A percentile compares a stretch with the other conserved stretches of the same genome.
These are phyloP conservation scores for Pythium chondricola DNA, from an alignment of 352 stramenopile genomes.

Conservation along the genomic window DNA sequence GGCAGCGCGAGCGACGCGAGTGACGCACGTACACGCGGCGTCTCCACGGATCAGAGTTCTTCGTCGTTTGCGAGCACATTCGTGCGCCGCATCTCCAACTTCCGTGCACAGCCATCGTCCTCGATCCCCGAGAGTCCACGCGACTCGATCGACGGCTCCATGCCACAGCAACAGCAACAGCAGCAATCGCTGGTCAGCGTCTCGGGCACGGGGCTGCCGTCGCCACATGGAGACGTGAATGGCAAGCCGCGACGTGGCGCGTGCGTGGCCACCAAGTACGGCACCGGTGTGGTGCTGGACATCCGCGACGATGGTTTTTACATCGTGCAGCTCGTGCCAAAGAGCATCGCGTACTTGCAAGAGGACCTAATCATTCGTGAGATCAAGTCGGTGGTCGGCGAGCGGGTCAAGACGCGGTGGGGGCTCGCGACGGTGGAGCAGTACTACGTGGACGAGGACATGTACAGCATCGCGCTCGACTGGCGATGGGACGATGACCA, in stretches of 20 bases:
- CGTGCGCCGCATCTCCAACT: conserved; percentile 15
- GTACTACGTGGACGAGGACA: conserved; percentile 85
- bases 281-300: conserved; percentile 67
- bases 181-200: conserved; percentile 13
- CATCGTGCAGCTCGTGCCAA: conserved; percentile 69
- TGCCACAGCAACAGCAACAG: conserved; percentile 8
- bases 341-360: conserved; percentile 60
- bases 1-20: conserved; percentile 31
- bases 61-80: conserved; percentile 22
- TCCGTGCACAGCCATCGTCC: conserved; percentile 16
- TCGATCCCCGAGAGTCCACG: conserved; percentile 18
- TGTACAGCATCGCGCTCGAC: conserved; percentile 85
- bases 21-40: too few species aligned
- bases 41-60: conserved; percentile 24
- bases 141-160: conserved; percentile 35
- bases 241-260: conserved; percentile 46
- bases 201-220: conserved; percentile 22
- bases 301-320: conserved; percentile 74
- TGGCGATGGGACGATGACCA: conserved; percentile 87
- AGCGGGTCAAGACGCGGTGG: conserved; percentile 81
- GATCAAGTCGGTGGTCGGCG: conserved; percentile 80
- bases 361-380: conserved; percentile 67
- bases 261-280: conserved; percentile 73
- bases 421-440: conserved; percentile 77
- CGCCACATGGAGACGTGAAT: conserved; percentile 27